phyloP scores from a whole-genome alignment of 2,329 filamentous ascomycete species.

The Fusarium sarcochroum region DNA sequence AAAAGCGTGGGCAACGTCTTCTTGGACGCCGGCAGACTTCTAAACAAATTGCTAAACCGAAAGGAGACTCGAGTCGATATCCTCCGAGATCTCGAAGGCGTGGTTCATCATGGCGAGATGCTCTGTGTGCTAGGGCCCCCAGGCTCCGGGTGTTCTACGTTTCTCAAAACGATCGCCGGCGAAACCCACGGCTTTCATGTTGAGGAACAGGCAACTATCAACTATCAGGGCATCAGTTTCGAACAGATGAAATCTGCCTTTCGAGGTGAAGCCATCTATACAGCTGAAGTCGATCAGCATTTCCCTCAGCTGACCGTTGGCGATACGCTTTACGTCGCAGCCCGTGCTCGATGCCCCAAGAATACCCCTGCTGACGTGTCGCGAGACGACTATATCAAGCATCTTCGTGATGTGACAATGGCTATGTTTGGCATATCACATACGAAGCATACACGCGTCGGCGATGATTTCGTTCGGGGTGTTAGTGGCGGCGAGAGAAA shows the following conservation, averaged over 20 bases:
- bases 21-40: background rate
- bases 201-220: slow-evolving; percentile 58
- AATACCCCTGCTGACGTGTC: slow-evolving; percentile 67
- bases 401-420: no score
- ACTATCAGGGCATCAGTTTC: slow-evolving; percentile 76
- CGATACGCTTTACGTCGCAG: slow-evolving; percentile 81
- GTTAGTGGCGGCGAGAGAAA: no score
- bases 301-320: slow-evolving; percentile 81
- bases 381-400: no score
- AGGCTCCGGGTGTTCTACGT: slow-evolving; percentile 73
- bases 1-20: slow-evolving; percentile 43
- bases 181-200: no score
- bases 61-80: slow-evolving; percentile 73
- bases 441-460: no score
- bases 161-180: no score
- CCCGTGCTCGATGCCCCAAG: slow-evolving; percentile 74
- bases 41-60: slow-evolving; percentile 58
- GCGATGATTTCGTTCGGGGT: no score
- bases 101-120: slow-evolving; percentile 78
- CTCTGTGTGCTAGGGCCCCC: slow-evolving; percentile 79
- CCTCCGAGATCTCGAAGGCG: slow-evolving; percentile 72
- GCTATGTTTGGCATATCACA: no score
- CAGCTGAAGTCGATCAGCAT: slow-evolving; percentile 56
- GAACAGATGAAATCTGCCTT: slow-evolving; percentile 80
- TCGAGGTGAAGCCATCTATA: slow-evolving; percentile 58